Evolutionary conservation across 345 rosid genomes (phyloP).

Genomic region (Angophora floribunda): DNA sequence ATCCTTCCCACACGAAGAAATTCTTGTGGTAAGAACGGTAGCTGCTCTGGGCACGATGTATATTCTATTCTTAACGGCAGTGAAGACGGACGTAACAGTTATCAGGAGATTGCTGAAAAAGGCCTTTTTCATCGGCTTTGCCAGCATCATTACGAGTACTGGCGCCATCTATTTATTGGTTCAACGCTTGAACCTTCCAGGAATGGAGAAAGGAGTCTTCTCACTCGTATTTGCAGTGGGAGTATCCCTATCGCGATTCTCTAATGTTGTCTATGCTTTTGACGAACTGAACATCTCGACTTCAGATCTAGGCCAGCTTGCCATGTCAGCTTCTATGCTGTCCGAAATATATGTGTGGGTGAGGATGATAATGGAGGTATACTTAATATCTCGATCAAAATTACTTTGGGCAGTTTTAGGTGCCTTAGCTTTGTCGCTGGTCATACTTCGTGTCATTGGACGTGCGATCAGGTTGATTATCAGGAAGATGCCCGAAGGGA

Average conservation of each 20-base stretch:
- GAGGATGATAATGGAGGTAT: not conserved
- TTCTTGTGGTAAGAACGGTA: not conserved
- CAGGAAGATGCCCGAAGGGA: conserved; percentile 3
- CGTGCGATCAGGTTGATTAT: not conserved
- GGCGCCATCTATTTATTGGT: not conserved
- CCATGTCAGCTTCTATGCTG: conserved; percentile 6
- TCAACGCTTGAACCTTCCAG: not conserved
- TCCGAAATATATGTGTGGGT: not conserved
- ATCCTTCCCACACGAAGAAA: not conserved
- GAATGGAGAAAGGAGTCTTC: not conserved
- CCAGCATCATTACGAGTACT: not conserved
- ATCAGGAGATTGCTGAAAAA: not conserved
- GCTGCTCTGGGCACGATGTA: not conserved
- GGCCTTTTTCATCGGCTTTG: not conserved
- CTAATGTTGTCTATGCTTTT: conserved; percentile 1
- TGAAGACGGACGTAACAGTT: conserved; percentile 9
- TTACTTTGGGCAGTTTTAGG: not conserved
- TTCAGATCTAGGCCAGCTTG: conserved; percentile 15
- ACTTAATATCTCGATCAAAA: not conserved
- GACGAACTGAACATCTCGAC: conserved; percentile 19
- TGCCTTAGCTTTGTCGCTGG: not conserved
- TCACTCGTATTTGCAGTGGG: not conserved
- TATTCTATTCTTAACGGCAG: conserved; percentile 9
- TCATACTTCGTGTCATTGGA: not conserved
- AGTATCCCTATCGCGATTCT: not conserved